Base-by-base conservation (phyloP, 176 grass and related monocot species). In the Luzula sylvatica region DNA sequence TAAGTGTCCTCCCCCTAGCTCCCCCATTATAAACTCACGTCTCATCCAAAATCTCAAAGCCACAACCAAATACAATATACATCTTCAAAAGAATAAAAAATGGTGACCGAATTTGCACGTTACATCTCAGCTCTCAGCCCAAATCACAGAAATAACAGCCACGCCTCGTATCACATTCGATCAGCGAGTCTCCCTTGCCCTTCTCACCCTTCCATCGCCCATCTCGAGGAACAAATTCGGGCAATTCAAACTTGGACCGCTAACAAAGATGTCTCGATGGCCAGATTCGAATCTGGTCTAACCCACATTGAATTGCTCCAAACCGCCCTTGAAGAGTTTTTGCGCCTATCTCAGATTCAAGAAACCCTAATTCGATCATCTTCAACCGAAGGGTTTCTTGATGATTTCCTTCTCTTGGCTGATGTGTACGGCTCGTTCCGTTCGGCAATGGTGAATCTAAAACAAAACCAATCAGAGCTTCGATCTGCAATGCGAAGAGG, bases 321-420 rank as follows among this genome's bases (percentile, higher is more conserved):
- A 28, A 65, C 67, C 58, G 74, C 77, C 1, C 57, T 96, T 18
- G 73, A 23, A 46, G 77, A 89, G 23, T 78, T 89, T 1, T 74
- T 86, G 1, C 61, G 57, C 42, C 67, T 82, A 4, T 75, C 77
- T 16, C 72, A 78, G 48, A 72, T 70, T 5, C 77, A 82, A 60
- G 76, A 54, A 16, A 55, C 63, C 9, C 61, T 88, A 54, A 51
- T 47, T 14, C 53, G 50, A 23, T 23, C 26, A 11, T 23, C 38
- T 32, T 48, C 56, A 46, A 32, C 15, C 12, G 79, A 95, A 45
- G 65, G 69, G 20, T 63, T 88, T 22, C 74, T 95, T 3, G 89
- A 85, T 57, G 67, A 70, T 24, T 85, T 85, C 66, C 83, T 95
- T 55, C 56, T 52, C 61, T 80, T 95, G 8, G 83, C 77, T 24